These are phyloP conservation scores for Penicillium sp. DNA, from an alignment of 2,329 filamentous ascomycete species.

Conservation along the genomic window DNA sequence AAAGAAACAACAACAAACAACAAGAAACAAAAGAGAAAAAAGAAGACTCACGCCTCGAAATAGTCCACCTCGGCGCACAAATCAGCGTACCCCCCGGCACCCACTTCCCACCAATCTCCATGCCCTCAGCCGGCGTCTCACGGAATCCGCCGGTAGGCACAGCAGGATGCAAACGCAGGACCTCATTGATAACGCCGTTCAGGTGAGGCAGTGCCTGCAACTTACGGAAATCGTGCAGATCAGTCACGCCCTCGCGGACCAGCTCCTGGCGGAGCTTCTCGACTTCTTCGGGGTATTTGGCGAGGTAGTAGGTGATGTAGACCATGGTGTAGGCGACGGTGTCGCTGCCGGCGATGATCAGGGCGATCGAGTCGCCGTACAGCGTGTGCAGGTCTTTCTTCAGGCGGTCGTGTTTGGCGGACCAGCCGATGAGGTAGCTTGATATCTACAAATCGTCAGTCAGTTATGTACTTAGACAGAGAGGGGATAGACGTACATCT, in stretches of 20 bases:
- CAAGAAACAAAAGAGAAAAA: neutral
- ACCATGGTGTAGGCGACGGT: constrained; percentile 40
- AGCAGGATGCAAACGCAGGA: constrained; percentile 40
- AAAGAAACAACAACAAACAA: too few species aligned
- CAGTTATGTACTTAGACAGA: neutral
- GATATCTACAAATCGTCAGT: neutral
- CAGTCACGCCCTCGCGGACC: constrained; percentile 12
- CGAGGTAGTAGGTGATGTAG: constrained; percentile 38
- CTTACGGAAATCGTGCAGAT: neutral
- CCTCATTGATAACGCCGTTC: constrained; percentile 42
- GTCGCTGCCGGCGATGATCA: constrained; percentile 26
- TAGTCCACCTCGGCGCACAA: neutral
- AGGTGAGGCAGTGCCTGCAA: constrained; percentile 23
- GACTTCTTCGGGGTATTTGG: constrained; percentile 22
- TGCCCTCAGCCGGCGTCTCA: constrained; percentile 33
- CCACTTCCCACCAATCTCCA: constrained; percentile 29
- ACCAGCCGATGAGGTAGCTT: neutral
- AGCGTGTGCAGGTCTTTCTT: neutral
- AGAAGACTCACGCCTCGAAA: neutral
- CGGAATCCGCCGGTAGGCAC: constrained; percentile 38
- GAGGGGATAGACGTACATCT: neutral
- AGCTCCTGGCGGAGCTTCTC: constrained; percentile 32
- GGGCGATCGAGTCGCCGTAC: neutral
- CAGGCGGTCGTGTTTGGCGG: neutral
- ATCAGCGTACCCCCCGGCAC: constrained; percentile 20